These are phyloP conservation scores for Pelagophyceae sp. DNA, from an alignment of 352 stramenopile genomes.

Conservation along the genomic window DNA sequence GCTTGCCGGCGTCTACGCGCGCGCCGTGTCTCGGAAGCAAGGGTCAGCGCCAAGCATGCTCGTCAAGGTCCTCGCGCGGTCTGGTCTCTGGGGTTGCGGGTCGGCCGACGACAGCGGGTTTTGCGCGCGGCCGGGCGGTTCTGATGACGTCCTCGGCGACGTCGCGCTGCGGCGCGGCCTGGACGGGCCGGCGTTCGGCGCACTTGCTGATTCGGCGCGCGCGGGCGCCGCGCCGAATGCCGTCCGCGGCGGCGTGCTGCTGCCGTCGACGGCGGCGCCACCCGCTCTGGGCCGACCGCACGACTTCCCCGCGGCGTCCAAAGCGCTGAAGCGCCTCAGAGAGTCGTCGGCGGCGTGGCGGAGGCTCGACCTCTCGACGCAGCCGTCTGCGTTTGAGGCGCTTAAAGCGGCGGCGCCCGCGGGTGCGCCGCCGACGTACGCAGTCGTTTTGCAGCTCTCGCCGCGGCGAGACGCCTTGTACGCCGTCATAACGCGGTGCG, in stretches of 20 bases:
- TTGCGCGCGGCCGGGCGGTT: not conserved
- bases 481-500: not conserved
- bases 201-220: not conserved
- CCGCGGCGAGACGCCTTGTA: not conserved
- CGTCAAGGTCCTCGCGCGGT: not conserved
- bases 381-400: not conserved
- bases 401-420: not conserved
- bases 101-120: not conserved
- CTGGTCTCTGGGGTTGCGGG: slow-evolving; percentile 3
- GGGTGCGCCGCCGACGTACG: not conserved
- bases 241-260: not conserved
- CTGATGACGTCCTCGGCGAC: not conserved
- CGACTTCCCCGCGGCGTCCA: not conserved
- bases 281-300: not conserved
- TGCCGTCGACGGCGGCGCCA: not conserved
- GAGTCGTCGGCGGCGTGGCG: not conserved
- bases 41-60: not conserved
- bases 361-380: not conserved
- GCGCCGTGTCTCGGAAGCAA: not conserved
- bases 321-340: not conserved
- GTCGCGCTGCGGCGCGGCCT: not conserved
- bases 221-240: not conserved
- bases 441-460: not conserved
- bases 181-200: not conserved
- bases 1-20: not conserved